These are phyloP conservation scores for Priceomyces castillae DNA, from an alignment of 805 yeast genomes.

Conservation along the genomic window DNA sequence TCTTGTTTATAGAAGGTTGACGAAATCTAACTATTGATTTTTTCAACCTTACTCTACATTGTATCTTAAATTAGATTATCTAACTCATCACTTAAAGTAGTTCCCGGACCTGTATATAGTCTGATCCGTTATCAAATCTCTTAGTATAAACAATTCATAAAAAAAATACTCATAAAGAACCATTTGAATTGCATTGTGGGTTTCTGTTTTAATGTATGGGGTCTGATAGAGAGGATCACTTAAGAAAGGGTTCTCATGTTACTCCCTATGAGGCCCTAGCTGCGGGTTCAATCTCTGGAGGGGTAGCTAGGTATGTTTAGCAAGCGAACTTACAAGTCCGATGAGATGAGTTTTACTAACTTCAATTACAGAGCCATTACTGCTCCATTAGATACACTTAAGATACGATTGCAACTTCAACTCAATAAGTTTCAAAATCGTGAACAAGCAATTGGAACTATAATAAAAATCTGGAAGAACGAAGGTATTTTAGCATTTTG, in stretches of 20 bases:
- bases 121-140: too few relatives aligned
- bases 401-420: constrained; percentile 71
- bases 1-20: too few relatives aligned
- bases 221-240: constrained; percentile 36
- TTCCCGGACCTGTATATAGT: too few relatives aligned
- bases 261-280: constrained; percentile 51
- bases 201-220: constrained; percentile 8
- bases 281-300: constrained; percentile 75
- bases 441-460: constrained; percentile 34
- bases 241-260: constrained; percentile 51
- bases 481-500: constrained; percentile 83
- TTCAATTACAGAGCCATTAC: constrained; percentile 45
- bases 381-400: constrained; percentile 79
- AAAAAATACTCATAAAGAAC: neutral
- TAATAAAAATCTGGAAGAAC: constrained; percentile 43
- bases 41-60: too few relatives aligned
- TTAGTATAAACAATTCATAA: neutral
- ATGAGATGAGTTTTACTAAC: constrained; percentile 18
- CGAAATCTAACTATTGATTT: too few relatives aligned
- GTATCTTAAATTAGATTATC: too few relatives aligned
- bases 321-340: neutral
- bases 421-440: constrained; percentile 17
- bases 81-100: too few relatives aligned
- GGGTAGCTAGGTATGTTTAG: constrained; percentile 40
- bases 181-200: too few relatives aligned